Evolutionary conservation across 2,329 filamentous ascomycete genomes (phyloP).

Genomic region (Ophiostoma piceae): DNA sequence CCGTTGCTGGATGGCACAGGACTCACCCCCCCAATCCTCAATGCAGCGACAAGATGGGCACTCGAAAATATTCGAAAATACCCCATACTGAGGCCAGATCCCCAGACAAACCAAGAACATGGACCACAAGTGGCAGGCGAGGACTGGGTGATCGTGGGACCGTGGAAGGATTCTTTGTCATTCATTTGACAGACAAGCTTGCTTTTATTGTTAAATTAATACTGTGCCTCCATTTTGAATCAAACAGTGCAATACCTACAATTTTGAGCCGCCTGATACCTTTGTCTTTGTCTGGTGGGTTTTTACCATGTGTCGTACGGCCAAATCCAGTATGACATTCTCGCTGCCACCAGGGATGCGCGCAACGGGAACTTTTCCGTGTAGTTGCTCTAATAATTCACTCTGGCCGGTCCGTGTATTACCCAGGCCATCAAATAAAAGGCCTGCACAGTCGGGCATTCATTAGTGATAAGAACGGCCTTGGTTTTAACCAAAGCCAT

Average conservation of each 20-base stretch:
- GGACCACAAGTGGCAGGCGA: neutral
- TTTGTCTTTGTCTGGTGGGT: neutral
- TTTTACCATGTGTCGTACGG: neutral
- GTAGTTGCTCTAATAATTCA: neutral
- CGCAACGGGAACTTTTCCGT: neutral
- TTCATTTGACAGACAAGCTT: neutral
- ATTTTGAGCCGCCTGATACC: too few relatives aligned
- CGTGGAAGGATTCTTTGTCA: constrained; percentile 17
- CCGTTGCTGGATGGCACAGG: constrained; percentile 44
- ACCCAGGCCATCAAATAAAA: neutral
- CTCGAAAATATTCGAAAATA: constrained; percentile 47
- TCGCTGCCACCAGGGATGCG: neutral
- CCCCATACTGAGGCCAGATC: constrained; percentile 31
- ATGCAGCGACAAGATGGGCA: constrained; percentile 43
- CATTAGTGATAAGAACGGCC: neutral
- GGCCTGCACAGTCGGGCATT: neutral
- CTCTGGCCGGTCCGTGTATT: neutral
- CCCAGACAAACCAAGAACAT: neutral
- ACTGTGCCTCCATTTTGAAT: neutral
- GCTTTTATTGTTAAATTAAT: neutral
- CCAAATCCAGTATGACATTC: neutral
- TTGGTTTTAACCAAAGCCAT: neutral
- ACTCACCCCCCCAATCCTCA: constrained; percentile 42
- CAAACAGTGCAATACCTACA: too few relatives aligned
- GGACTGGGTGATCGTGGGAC: constrained; percentile 15